A percentile compares a stretch with the other conserved stretches of the same genome.
Conservation (phyloP, 768 basidiomycete species). For the Zangia roseola region DNA sequence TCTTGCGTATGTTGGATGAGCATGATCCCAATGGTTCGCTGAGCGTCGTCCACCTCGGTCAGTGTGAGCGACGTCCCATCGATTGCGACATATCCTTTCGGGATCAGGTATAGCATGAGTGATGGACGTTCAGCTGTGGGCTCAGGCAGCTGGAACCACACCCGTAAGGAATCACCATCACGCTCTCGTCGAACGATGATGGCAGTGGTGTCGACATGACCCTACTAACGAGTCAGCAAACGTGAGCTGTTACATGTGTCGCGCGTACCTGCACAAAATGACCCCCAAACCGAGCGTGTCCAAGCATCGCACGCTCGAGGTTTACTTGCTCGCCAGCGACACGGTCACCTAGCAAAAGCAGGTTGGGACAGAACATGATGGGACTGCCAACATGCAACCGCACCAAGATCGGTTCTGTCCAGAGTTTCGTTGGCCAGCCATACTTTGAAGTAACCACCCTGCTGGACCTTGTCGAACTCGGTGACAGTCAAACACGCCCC, state of each 20-base stretch:
- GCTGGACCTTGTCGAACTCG: conserved; percentile 60
- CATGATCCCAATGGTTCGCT: conserved; percentile 82
- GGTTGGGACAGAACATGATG: conserved; percentile 3
- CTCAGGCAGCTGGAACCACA: conserved; percentile 74
- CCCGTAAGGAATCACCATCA: conserved; percentile 88
- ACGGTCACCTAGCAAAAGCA: conserved; percentile 59
- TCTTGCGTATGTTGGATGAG: conserved; percentile 92
- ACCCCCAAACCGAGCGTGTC: conserved; percentile 89
- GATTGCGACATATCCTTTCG: conserved; percentile 92
- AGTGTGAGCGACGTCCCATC: conserved; percentile 94
- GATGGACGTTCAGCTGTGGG: conserved; percentile 57
- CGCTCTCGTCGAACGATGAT: conserved; percentile 58
- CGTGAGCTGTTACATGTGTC: background rate
- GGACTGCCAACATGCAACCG: conserved; percentile 2
- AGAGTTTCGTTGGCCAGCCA: conserved; percentile 97
- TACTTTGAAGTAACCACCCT: conserved; percentile 85
- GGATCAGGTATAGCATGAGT: conserved; percentile 79
- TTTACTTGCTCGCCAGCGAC: conserved; percentile 81
- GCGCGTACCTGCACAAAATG: conserved; percentile 89
- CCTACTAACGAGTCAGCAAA: conserved; percentile 45
- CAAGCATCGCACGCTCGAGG: conserved; percentile 92
- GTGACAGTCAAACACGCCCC: conserved; percentile 91
- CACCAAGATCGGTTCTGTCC: conserved; percentile 86
- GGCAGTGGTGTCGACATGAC: conserved; percentile 91
- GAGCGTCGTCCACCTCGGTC: conserved; percentile 67